Percentiles rank a stretch among this genome's conserved stretches.
These are phyloP conservation scores for Globisporangium rhizosaccharum DNA, from an alignment of 352 stramenopile genomes.

Conservation along the genomic window DNA sequence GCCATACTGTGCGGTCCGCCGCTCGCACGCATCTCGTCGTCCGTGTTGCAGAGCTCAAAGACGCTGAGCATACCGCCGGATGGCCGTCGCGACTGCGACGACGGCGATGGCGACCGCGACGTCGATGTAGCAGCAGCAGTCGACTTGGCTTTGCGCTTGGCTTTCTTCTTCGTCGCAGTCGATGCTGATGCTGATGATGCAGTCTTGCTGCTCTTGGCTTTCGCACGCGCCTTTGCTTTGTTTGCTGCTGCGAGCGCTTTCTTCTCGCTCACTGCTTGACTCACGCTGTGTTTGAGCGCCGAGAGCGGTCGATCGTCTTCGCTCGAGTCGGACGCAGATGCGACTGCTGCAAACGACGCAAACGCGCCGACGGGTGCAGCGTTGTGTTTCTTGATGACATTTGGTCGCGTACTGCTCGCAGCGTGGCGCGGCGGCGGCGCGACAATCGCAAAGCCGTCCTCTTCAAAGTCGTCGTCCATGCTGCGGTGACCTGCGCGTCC, in stretches of 20 bases:
- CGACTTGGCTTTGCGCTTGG: neutral
- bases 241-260: neutral
- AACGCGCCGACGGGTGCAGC: neutral
- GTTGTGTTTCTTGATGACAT: neutral
- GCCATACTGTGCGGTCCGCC: neutral
- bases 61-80: slow-evolving; percentile 72
- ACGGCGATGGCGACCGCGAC: slow-evolving; percentile 4
- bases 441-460: slow-evolving; percentile 11
- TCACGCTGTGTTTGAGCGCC: slow-evolving; percentile 1
- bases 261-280: neutral
- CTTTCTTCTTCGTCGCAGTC: slow-evolving; percentile 7
- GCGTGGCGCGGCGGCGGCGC: neutral
- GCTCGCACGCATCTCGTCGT: slow-evolving; percentile 23
- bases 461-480: slow-evolving; percentile 16
- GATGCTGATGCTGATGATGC: neutral
- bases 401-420: neutral
- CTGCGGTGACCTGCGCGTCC: neutral
- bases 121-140: neutral
- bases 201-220: slow-evolving; percentile 1
- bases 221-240: neutral
- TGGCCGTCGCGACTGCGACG: slow-evolving; percentile 12
- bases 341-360: neutral
- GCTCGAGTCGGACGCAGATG: slow-evolving; percentile 3
- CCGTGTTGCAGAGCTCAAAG: slow-evolving; percentile 67
- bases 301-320: slow-evolving; percentile 10